Conservation (phyloP, 78 protist genomes). For the Anaeramoeba ignava region DNA sequence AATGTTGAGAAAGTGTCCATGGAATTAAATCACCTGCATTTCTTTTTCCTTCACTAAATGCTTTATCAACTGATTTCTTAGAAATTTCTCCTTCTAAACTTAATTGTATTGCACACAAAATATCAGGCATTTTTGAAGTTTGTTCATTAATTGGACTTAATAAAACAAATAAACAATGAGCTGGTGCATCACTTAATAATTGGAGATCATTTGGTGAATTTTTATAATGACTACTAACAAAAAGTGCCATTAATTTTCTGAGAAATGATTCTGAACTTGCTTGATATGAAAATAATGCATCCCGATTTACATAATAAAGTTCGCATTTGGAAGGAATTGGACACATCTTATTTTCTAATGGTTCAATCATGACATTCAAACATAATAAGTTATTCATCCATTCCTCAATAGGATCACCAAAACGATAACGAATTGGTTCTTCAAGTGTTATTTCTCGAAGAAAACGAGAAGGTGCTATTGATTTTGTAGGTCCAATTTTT, state of each 20-base stretch:
- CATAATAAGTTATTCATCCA: conserved; percentile 89
- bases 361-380: conserved; percentile 45
- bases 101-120: conserved; percentile 81
- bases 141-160: conserved; percentile 44
- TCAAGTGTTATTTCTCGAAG: conserved; percentile 69
- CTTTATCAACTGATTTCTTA: conserved; percentile 19
- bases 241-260: conserved; percentile 69
- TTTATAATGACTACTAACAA: conserved; percentile 93
- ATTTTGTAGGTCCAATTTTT: conserved; percentile 9
- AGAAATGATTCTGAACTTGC: conserved; percentile 72
- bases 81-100: conserved; percentile 82
- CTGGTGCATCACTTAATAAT: conserved; percentile 94
- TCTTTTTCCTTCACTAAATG: conserved; percentile 55
- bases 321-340: conserved; percentile 75
- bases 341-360: not conserved
- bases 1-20: conserved; percentile 88
- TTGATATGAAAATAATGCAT: conserved; percentile 93
- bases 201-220: conserved; percentile 98
- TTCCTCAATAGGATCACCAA: conserved; percentile 51
- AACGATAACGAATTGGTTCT: conserved; percentile 90
- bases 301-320: conserved; percentile 87
- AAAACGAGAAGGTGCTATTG: not conserved
- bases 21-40: conserved; percentile 95
- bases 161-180: conserved; percentile 89
- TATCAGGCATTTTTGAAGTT: conserved; percentile 60